These are phyloP conservation scores for Lactarius hatsudake DNA, from an alignment of 768 basidiomycete genomes.

Conservation along the genomic window DNA sequence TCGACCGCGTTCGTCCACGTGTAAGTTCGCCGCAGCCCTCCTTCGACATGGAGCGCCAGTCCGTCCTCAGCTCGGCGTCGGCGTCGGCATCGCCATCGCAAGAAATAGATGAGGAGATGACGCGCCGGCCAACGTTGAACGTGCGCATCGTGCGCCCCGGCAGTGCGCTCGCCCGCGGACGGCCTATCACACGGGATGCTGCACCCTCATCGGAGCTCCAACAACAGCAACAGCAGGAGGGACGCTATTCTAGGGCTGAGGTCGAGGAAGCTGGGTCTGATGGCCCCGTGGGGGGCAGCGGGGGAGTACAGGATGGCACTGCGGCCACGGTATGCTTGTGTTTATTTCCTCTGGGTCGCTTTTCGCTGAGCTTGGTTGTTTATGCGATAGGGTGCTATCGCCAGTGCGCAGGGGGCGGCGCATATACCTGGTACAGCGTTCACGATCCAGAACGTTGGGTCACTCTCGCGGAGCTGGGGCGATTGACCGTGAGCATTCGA, in stretches of 20 bases:
- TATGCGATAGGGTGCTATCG: background rate
- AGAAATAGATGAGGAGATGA: constrained; percentile 32
- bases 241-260: no score
- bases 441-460: constrained; percentile 35
- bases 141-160: constrained; percentile 33
- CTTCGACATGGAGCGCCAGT: constrained; percentile 33
- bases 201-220: background rate
- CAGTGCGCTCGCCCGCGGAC: constrained; percentile 26
- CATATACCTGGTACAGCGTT: constrained; percentile 24
- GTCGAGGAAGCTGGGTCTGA: background rate
- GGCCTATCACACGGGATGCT: constrained; percentile 19
- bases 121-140: constrained; percentile 33
- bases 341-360: no score
- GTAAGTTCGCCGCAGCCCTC: constrained; percentile 30
- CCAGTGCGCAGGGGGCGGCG: background rate
- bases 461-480: constrained; percentile 36
- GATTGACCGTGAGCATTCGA: constrained; percentile 27
- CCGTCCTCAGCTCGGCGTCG: constrained; percentile 33
- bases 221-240: background rate
- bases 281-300: background rate
- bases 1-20: constrained; percentile 29
- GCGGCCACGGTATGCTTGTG: background rate
- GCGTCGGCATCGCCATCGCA: constrained; percentile 34
- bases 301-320: background rate
- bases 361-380: background rate